A percentile compares a stretch with the other conserved stretches of the same genome.
Conservation (phyloP, 805 yeast genomes). For the Candida pseudoglaebosa region DNA sequence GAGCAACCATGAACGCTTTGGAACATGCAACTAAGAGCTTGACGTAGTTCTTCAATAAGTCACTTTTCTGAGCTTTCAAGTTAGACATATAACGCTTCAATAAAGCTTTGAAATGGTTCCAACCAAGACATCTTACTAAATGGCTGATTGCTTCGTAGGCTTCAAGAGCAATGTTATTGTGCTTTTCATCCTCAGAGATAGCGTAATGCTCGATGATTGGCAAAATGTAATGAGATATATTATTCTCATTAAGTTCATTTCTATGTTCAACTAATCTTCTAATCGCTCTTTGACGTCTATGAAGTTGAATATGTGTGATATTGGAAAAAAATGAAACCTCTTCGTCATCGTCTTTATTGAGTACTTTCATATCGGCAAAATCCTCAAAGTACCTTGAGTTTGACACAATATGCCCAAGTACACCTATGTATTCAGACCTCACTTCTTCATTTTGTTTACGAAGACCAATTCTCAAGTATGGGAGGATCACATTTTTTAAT, state of each 20-base stretch:
- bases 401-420: slow-evolving; percentile 61
- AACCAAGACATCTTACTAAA: slow-evolving; percentile 56
- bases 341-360: slow-evolving; percentile 62
- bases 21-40: slow-evolving; percentile 56
- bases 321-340: slow-evolving; percentile 80
- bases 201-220: slow-evolving; percentile 86
- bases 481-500: slow-evolving; percentile 55
- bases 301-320: slow-evolving; percentile 77
- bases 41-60: slow-evolving; percentile 54
- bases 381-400: slow-evolving; percentile 40
- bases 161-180: slow-evolving; percentile 61
- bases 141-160: slow-evolving; percentile 59
- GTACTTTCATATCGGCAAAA: slow-evolving; percentile 60
- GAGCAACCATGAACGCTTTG: slow-evolving; percentile 41
- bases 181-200: slow-evolving; percentile 51
- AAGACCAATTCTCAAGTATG: slow-evolving; percentile 64
- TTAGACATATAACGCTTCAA: slow-evolving; percentile 60
- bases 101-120: slow-evolving; percentile 79
- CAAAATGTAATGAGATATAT: slow-evolving; percentile 72
- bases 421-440: slow-evolving; percentile 65
- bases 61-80: slow-evolving; percentile 33
- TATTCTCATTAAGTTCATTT: slow-evolving; percentile 44
- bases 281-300: slow-evolving; percentile 82
- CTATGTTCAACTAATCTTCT: slow-evolving; percentile 54
- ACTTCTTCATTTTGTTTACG: slow-evolving; percentile 55